Evolutionary conservation across 495 filamentous ascomycete genomes (phyloP).

Genomic region (Aspergillus egyptiacus): DNA sequence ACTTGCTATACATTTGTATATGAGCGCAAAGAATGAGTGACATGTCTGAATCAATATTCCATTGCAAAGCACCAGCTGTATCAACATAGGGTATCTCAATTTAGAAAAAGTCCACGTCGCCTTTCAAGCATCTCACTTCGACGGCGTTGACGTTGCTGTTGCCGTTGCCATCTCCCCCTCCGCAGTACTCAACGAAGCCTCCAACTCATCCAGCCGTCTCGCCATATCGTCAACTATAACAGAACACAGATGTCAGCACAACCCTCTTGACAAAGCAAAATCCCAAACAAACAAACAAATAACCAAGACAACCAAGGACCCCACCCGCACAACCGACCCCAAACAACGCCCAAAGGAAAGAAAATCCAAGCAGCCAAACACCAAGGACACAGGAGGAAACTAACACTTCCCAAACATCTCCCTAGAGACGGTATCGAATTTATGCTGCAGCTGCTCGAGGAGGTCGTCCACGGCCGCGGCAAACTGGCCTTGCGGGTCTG

Average conservation of each 20-base stretch:
- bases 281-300: too few species aligned
- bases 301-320: neutral
- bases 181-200: constrained; percentile 49
- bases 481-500: constrained; percentile 54
- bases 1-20: neutral
- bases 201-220: constrained; percentile 77
- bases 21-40: neutral
- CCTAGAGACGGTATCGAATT: constrained; percentile 72
- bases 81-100: constrained; percentile 6
- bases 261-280: neutral
- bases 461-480: constrained; percentile 77
- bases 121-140: constrained; percentile 17
- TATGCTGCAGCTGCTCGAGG: constrained; percentile 72
- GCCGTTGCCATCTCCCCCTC: neutral
- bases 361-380: neutral
- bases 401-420: constrained; percentile 86
- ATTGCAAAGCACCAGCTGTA: neutral
- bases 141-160: neutral
- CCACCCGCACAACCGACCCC: too few species aligned
- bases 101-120: neutral
- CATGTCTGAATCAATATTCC: neutral
- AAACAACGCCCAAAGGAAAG: too few species aligned
- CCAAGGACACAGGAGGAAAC: constrained; percentile 19
- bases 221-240: constrained; percentile 90
- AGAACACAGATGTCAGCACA: constrained; percentile 1